Conservation (phyloP, 495 filamentous ascomycete species). For the Tuber umbilicatum region DNA sequence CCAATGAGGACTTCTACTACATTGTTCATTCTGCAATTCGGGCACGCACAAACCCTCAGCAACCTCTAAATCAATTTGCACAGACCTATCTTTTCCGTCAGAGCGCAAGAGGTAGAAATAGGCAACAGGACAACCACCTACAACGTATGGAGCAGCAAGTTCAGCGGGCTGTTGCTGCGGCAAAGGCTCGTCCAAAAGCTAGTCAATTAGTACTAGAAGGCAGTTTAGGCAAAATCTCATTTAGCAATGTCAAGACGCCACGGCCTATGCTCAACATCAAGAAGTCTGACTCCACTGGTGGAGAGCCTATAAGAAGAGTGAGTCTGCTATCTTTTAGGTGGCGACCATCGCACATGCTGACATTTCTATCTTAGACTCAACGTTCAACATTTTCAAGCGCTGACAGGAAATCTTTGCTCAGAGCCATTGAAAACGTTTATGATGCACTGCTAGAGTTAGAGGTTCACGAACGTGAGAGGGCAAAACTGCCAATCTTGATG, state of each 20-base stretch:
- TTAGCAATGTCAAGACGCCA: constrained; percentile 96
- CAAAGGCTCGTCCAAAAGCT: constrained; percentile 93
- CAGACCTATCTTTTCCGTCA: constrained; percentile 93
- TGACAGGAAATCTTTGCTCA: constrained; percentile 74
- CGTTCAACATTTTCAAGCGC: constrained; percentile 36
- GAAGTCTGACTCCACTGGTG: constrained; percentile 64
- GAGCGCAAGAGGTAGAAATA: constrained; percentile 56
- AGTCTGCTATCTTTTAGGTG: neutral
- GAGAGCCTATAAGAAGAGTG: constrained; percentile 44
- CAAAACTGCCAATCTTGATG: constrained; percentile 57
- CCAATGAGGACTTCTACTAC: constrained; percentile 98
- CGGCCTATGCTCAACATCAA: constrained; percentile 93
- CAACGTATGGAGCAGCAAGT: constrained; percentile 99
- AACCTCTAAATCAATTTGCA: constrained; percentile 89
- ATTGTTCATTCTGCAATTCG: constrained; percentile 93
- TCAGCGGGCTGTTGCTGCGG: constrained; percentile 90
- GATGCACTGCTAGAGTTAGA: constrained; percentile 83
- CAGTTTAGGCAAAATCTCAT: constrained; percentile 96
- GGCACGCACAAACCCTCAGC: constrained; percentile 76
- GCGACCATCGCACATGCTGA: neutral
- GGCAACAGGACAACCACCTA: constrained; percentile 79
- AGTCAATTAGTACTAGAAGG: constrained; percentile 97
- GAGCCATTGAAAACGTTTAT: constrained; percentile 82
- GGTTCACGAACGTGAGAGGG: constrained; percentile 66
- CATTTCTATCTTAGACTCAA: constrained; percentile 20